Percentiles rank a stretch among this genome's conserved stretches.
Conservation (phyloP, 2,329 filamentous ascomycete genomes). For the Clarireedia hainanense region DNA sequence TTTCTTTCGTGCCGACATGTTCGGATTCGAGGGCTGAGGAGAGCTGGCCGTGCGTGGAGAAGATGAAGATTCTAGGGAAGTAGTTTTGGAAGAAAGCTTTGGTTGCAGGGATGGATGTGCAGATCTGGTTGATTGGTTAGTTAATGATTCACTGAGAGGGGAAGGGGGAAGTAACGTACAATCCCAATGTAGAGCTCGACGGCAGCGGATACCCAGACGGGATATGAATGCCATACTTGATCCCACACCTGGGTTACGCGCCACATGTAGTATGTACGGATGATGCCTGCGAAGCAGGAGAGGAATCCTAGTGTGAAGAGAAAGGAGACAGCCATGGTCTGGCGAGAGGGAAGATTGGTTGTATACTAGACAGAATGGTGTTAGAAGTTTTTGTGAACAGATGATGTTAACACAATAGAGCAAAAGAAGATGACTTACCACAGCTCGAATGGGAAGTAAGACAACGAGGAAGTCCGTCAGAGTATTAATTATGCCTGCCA, state of each 20-base stretch:
- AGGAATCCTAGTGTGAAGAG: conserved; percentile 45
- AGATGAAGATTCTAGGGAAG: conserved; percentile 23
- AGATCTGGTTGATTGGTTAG: conserved; percentile 27
- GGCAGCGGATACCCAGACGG: conserved; percentile 30
- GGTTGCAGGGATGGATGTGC: conserved; percentile 35
- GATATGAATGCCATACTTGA: conserved; percentile 32
- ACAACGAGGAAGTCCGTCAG: conserved; percentile 50
- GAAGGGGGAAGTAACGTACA: conserved; percentile 9
- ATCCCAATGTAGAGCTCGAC: conserved; percentile 37
- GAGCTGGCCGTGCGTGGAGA: not conserved
- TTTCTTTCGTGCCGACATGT: not conserved
- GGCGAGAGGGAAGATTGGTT: conserved; percentile 38
- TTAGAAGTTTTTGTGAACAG: not conserved
- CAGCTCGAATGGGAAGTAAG: conserved; percentile 38
- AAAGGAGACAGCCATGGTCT: conserved; percentile 37
- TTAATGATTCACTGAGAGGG: not conserved
- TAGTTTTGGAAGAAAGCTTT: conserved; percentile 36
- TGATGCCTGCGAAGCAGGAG: conserved; percentile 34
- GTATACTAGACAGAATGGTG: conserved; percentile 28
- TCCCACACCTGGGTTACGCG: conserved; percentile 28
- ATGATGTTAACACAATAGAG: not conserved
- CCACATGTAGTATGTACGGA: conserved; percentile 33
- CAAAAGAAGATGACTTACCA: not conserved
- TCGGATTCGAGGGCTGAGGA: not conserved
- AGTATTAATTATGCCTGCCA: conserved; percentile 51